Evolutionary conservation across 2,329 filamentous ascomycete species (phyloP), one percentile per base, ranked within the genome.

Genomic region (Esteya vermicola): DNA sequence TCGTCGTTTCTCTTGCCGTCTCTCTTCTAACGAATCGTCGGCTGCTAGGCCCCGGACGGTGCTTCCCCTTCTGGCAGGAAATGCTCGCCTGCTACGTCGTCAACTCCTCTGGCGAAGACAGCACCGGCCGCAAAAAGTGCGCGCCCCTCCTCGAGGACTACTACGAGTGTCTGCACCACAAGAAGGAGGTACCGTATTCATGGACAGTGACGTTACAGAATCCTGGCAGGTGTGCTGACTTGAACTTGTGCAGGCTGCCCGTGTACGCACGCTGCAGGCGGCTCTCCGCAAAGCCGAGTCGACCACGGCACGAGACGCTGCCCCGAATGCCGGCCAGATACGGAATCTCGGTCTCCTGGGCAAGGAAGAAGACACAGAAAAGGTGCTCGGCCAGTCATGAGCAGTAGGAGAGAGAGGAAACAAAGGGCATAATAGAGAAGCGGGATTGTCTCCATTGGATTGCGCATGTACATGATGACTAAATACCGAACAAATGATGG

Each of bases 181-280:
- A 82, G 71, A 98, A 98, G 69, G 91, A 98, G 85, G 91, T 96
- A n/a, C n/a, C n/a, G n/a, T n/a, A n/a, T n/a, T n/a, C n/a, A n/a
- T n/a, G n/a, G n/a, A n/a, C n/a, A n/a, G n/a, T n/a, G n/a, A n/a
- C n/a, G n/a, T n/a, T n/a, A n/a, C n/a, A n/a, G n/a, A n/a, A n/a
- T n/a, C n/a, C n/a, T n/a, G n/a, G n/a, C n/a, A n/a, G n/a, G n/a
- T n/a, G n/a, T n/a, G n/a, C n/a, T n/a, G n/a, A n/a, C n/a, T n/a
- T n/a, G n/a, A n/a, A n/a, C n/a, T n/a, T n/a, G n/a, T n/a, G 51
- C 53, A 93, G 89, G 80, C 78, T 54, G 77, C 83, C 40, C 80
- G 88, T 66, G 77, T 81, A 45, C 67, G 73, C 57, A 77, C 78
- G 46, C 71, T 96, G 48, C 88, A 95, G 65, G 69, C 72, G 43